Evolutionary conservation across 768 basidiomycete species (phyloP), one percentile per base, ranked within the genome.

Genomic region (Leccinum fibrillosum): DNA sequence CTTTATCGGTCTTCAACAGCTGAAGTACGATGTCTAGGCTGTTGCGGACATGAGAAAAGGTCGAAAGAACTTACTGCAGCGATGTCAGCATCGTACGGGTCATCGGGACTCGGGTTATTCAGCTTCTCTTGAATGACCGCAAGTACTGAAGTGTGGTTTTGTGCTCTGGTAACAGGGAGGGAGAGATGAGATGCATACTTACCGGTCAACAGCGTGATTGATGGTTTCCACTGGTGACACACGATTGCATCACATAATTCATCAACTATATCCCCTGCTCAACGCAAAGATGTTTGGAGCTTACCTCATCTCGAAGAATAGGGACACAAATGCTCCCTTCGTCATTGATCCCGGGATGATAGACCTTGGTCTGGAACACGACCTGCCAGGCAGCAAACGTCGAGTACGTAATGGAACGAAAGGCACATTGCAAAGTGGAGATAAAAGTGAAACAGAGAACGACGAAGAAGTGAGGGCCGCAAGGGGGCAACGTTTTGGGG

Each of bases 311-410:
- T 65, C 89, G 83, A 53, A 94, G 80, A 49, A 94, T 81, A 34
- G 91, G 88, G 32, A 94, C 84, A 69, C 92, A 94, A 57, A 94
- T 93, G 23, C 82, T 78, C 34, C 92, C 92, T 69, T 94, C 90
- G 56, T 93, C 92, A 62, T 94, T 92, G 70, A 94, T 89, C 37
- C 92, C 92, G 26, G 92, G 92, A 72, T 94, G 92, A 69, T 94
- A 94, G 49, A 94, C 88, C 80, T 86, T 92, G 55, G 92, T 94
- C 42, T 78, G 84, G 72, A 94, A 93, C 37, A 82, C 84, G 44
- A 94, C 89, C 91, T 93, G 59, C 50, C 54, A 56, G 49, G 48
- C 50, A 37, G 26, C 45, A 51, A 52, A 48, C 21, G 39, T 66
- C 21, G 55, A 59, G 32, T 60, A 69, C 64, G 69, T 66, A 65